These are phyloP conservation scores for Ilyonectria robusta DNA, from an alignment of 2,329 filamentous ascomycete genomes.

Conservation along the genomic window DNA sequence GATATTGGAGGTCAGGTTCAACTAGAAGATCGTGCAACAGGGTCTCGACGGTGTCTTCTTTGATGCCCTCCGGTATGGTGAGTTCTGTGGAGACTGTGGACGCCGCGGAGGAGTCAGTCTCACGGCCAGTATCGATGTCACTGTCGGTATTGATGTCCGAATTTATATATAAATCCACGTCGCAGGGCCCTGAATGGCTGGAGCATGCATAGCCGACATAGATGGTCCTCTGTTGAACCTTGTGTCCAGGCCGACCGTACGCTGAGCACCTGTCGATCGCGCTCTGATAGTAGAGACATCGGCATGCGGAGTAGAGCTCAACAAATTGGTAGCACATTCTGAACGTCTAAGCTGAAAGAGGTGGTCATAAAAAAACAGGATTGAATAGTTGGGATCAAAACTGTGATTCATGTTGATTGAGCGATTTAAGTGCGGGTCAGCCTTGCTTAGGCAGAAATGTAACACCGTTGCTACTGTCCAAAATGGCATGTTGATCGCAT, in stretches of 20 bases:
- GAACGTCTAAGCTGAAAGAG: not conserved
- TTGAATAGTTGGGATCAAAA: not conserved
- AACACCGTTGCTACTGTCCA: not conserved
- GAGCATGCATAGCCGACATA: constrained; percentile 84
- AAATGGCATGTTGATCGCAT: not conserved
- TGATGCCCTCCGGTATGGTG: not conserved
- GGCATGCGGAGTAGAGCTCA: constrained; percentile 86
- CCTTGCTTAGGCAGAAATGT: not conserved
- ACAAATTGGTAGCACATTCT: not conserved
- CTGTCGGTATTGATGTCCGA: not conserved
- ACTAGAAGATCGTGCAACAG: not conserved
- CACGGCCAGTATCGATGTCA: not conserved
- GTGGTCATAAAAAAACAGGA: too few relatives aligned
- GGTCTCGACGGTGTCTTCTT: not conserved
- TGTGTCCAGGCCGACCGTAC: constrained; percentile 80
- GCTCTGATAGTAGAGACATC: constrained; percentile 88
- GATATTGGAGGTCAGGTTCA: not conserved
- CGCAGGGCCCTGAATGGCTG: constrained; percentile 30
- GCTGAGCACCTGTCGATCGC: constrained; percentile 84
- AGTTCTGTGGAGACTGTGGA: not conserved
- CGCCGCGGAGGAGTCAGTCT: not conserved
- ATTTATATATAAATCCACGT: not conserved
- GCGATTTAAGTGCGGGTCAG: not conserved
- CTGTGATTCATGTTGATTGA: not conserved
- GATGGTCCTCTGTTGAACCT: constrained; percentile 79